Percentiles rank a stretch among this genome's conserved stretches.
Conservation (phyloP, 169 alveolate genomes). For the Babesia caballi region DNA sequence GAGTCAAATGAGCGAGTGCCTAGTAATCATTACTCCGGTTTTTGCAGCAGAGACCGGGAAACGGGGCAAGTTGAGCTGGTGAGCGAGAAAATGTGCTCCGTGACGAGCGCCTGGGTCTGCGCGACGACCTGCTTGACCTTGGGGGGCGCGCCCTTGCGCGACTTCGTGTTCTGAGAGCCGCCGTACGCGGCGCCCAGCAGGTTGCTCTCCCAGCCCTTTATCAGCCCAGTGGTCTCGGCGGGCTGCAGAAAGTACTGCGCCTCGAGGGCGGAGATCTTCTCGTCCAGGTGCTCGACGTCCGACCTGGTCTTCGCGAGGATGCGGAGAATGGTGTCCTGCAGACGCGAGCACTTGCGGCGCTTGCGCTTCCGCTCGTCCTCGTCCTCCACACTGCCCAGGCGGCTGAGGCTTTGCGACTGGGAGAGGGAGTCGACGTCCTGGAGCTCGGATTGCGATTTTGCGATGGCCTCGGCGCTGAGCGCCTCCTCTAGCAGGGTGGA, state of each 20-base stretch:
- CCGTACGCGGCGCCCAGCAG: conserved; percentile 23
- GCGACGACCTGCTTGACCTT: conserved; percentile 34
- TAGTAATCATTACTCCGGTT: neutral
- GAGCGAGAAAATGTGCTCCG: conserved; percentile 65
- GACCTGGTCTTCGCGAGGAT: conserved; percentile 25
- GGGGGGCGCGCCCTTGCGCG: conserved; percentile 39
- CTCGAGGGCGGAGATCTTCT: conserved; percentile 59
- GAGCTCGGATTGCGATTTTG: conserved; percentile 21
- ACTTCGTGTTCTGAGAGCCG: conserved; percentile 18
- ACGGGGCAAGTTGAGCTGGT: conserved; percentile 59
- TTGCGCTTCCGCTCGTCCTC: conserved; percentile 45
- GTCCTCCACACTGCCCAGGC: neutral
- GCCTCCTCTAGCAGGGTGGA: conserved; percentile 36
- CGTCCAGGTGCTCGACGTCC: conserved; percentile 52
- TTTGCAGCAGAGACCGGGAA: conserved; percentile 32
- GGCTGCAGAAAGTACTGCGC: conserved; percentile 60
- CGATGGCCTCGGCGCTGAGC: conserved; percentile 26
- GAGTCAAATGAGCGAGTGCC: neutral
- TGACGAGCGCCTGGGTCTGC: conserved; percentile 43
- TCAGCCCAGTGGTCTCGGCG: conserved; percentile 60
- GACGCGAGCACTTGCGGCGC: conserved; percentile 26
- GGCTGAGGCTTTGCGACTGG: neutral
- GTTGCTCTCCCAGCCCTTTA: conserved; percentile 63
- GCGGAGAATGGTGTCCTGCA: conserved; percentile 54
- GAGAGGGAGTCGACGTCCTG: conserved; percentile 21